Evolutionary conservation across 1,284 basidiomycete genomes (phyloP), one percentile per base, ranked within the genome.

Genomic region (Malassezia yamatoensis): DNA sequence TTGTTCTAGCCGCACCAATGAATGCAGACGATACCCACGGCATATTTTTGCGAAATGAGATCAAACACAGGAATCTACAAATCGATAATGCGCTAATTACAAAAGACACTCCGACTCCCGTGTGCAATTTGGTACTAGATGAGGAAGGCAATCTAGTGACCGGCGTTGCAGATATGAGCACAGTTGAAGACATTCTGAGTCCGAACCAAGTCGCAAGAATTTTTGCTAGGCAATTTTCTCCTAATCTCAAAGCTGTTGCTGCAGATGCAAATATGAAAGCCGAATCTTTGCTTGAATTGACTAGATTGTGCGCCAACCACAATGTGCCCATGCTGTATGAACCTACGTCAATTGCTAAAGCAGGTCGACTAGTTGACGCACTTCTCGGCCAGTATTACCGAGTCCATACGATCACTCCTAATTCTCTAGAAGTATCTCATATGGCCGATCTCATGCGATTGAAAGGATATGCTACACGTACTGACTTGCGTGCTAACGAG

Each of bases 81-180:
- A 81, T 80, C 0, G 89, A 94, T 74, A 29, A 29, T 29, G 93
- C 90, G 0, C 76, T 96, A 12, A 65, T 86, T 24, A 5, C 12
- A 5, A 70, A 77, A 7, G 68, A 75, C 15, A 77, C 80, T 52
- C 87, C 86, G 16, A 83, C 90, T 0, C 15, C 43, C 1, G 84
- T 87, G 7, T 93, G 90, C 76, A 89, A 85, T 62, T 83, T 96
- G 77, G 78, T 90, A 37, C 77, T 98, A 41, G 85, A 90, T 68
- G 76, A 76, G 20, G 72, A 78, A 10, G 90, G 90, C 0, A 81
- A 83, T 51, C 79, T 98, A 10, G 78, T 85, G 2, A 82, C 82
- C 16, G 94, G 94, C 6, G 83, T 96, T 5, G 89, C 91, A 5
- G 91, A 96, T 74, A 96, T 96, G 87, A 81, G 61, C 15, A 55